These are phyloP conservation scores for Lecanoromycetidae sp. DNA, from an alignment of 2,329 filamentous ascomycete species.

Conservation along the genomic window DNA sequence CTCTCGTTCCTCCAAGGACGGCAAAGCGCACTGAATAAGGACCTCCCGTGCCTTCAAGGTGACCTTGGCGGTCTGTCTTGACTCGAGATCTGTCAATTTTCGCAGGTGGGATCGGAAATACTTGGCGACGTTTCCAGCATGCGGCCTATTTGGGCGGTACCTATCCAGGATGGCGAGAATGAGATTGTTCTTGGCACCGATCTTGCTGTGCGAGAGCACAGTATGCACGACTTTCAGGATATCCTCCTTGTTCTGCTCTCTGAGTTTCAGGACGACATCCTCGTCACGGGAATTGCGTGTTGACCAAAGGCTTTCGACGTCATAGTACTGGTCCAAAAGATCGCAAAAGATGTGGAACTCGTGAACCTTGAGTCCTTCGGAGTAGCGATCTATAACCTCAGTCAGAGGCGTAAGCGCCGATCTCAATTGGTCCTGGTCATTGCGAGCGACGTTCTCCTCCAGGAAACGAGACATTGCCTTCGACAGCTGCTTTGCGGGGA, in stretches of 20 bases:
- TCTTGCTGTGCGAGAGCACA: conserved; percentile 85
- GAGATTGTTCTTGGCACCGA: conserved; percentile 87
- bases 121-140: conserved; percentile 76
- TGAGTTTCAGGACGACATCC: conserved; percentile 81
- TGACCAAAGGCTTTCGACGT: conserved; percentile 78
- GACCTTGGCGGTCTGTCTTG: conserved; percentile 78
- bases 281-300: conserved; percentile 77
- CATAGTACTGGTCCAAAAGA: conserved; percentile 69
- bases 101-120: conserved; percentile 72
- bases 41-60: conserved; percentile 94
- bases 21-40: conserved; percentile 91
- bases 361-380: conserved; percentile 78
- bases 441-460: conserved; percentile 65
- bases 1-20: conserved; percentile 87
- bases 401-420: conserved; percentile 61
- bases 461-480: conserved; percentile 82
- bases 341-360: conserved; percentile 72
- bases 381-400: conserved; percentile 66
- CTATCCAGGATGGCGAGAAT: conserved; percentile 83
- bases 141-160: conserved; percentile 89
- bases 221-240: conserved; percentile 72
- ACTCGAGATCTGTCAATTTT: conserved; percentile 82
- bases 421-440: conserved; percentile 63
- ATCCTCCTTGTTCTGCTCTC: conserved; percentile 94
- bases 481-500: conserved; percentile 75